These are phyloP conservation scores for Ilyonectria sp. DNA, from an alignment of 2,329 filamentous ascomycete species.

Conservation along the genomic window DNA sequence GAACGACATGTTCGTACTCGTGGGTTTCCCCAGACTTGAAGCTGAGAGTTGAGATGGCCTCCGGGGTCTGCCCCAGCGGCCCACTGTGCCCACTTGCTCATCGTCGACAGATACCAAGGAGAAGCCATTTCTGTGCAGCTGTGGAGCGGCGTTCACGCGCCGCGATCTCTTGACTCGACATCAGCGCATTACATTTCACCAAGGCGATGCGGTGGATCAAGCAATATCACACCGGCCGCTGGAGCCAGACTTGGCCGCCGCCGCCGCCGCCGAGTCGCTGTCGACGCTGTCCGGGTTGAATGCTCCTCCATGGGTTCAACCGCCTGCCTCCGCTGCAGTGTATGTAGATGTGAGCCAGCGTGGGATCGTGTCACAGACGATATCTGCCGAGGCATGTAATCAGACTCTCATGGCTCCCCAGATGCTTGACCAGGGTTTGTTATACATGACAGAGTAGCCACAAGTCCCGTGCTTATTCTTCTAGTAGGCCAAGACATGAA, in stretches of 20 bases:
- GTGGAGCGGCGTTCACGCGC: conserved; percentile 61
- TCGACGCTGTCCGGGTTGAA: conserved; percentile 22
- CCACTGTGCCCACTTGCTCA: background rate
- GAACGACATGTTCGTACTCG: conserved; percentile 63
- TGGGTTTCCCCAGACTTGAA: conserved; percentile 47
- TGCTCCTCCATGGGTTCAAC: conserved; percentile 22
- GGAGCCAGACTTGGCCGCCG: conserved; percentile 29
- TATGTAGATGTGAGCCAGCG: conserved; percentile 31
- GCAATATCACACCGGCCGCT: conserved; percentile 39
- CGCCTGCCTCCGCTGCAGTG: background rate
- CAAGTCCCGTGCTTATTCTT: background rate
- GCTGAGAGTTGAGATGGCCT: background rate
- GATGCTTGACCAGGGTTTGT: conserved; percentile 48
- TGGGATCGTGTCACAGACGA: conserved; percentile 21
- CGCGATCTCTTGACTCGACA: conserved; percentile 62
- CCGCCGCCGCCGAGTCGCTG: conserved; percentile 13
- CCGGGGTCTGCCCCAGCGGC: background rate
- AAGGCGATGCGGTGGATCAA: conserved; percentile 42
- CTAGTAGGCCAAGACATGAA: conserved; percentile 20
- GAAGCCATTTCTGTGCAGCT: conserved; percentile 62
- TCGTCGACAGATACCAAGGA: conserved; percentile 60
- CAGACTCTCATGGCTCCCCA: conserved; percentile 26
- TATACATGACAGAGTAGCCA: conserved; percentile 19
- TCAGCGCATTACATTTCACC: conserved; percentile 57
- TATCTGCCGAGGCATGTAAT: conserved; percentile 18